These are phyloP conservation scores for Berkeleyomyces basicola DNA, from an alignment of 2,329 filamentous ascomycete species.

Conservation along the genomic window DNA sequence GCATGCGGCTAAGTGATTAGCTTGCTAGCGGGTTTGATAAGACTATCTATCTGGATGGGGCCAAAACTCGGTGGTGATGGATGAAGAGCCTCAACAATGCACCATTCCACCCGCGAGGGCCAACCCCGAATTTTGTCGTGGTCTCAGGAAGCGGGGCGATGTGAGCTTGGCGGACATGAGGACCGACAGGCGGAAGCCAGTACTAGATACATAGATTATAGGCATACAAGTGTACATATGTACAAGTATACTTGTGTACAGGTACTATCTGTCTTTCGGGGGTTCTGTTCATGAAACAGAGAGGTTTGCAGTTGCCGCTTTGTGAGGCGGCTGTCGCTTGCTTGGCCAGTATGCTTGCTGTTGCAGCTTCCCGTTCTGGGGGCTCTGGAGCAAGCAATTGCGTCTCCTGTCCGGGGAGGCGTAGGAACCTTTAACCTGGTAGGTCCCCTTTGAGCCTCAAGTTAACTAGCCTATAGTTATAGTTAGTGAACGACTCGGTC, in stretches of 20 bases:
- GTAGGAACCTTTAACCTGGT: background rate
- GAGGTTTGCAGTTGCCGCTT: background rate
- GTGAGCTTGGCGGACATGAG: background rate
- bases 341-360: background rate
- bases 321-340: background rate
- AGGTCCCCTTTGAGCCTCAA: background rate
- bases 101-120: too few relatives aligned
- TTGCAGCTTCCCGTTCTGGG: slow-evolving; percentile 2
- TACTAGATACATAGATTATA: background rate
- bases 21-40: background rate
- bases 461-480: too few relatives aligned
- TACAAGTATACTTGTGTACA: background rate
- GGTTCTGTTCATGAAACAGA: background rate
- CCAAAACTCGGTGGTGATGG: background rate
- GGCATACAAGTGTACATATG: background rate
- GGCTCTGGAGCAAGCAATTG: background rate
- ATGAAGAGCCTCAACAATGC: background rate
- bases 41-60: background rate
- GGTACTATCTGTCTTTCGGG: too few relatives aligned
- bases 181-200: background rate
- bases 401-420: background rate
- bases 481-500: too few relatives aligned
- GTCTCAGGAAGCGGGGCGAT: background rate
- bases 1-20: background rate
- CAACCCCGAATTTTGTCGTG: background rate